Evolutionary conservation across 106 monocot genomes (phyloP).

Genomic region (Alisma plantagoaquatica): DNA sequence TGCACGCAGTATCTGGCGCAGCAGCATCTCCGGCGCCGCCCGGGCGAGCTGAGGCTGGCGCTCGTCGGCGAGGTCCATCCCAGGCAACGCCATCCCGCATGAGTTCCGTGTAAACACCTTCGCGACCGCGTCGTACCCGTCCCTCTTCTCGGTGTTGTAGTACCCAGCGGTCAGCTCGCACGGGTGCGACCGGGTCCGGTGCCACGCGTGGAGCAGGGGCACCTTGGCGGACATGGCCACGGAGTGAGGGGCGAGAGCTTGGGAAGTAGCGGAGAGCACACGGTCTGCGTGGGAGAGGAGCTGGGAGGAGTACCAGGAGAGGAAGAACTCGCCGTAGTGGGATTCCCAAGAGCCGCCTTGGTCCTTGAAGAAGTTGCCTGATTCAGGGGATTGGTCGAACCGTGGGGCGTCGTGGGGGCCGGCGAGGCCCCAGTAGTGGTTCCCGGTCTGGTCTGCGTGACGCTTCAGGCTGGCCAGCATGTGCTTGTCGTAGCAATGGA

Average conservation of each 20-base stretch:
- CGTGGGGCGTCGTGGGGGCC: conserved; percentile 57
- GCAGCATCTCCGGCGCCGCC: conserved; percentile 32
- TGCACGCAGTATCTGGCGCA: conserved; percentile 30
- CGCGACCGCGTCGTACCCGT: conserved; percentile 46
- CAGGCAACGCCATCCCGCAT: conserved; percentile 30
- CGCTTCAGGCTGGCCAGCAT: conserved; percentile 40
- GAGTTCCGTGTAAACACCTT: conserved; percentile 30
- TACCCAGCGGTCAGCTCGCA: conserved; percentile 51
- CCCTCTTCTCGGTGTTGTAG: conserved; percentile 23
- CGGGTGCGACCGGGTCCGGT: conserved; percentile 27
- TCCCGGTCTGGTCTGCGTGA: conserved; percentile 26
- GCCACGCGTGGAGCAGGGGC: conserved; percentile 41
- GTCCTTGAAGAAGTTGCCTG: conserved; percentile 43
- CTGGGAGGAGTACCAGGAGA: conserved; percentile 52
- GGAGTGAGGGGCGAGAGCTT: conserved; percentile 20
- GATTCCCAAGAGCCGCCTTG: conserved; percentile 48
- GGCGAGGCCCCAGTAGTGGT: conserved; percentile 47
- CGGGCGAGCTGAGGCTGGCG: conserved; percentile 13
- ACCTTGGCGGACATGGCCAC: conserved; percentile 41
- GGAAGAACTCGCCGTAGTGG: conserved; percentile 67
- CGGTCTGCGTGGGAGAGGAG: conserved; percentile 44
- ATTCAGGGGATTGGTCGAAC: conserved; percentile 32
- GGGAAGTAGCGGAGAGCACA: conserved; percentile 26
- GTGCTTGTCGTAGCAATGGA: conserved; percentile 72
- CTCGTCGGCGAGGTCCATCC: conserved; percentile 27